These are phyloP conservation scores for Boletus albobrunnescens DNA, from an alignment of 1,284 basidiomycete species.

Conservation along the genomic window DNA sequence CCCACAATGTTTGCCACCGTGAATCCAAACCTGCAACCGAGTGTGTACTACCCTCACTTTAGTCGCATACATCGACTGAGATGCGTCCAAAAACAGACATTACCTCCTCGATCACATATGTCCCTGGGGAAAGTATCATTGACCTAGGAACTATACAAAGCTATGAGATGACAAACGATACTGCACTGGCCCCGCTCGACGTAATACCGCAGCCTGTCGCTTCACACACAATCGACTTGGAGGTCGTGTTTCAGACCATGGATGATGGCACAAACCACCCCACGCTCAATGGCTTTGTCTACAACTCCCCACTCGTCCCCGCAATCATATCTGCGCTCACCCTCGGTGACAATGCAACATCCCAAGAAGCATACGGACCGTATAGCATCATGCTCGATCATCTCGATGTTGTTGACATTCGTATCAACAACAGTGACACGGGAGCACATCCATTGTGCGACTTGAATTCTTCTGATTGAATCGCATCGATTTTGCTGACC, in stretches of 20 bases:
- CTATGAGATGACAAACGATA: conserved; percentile 61
- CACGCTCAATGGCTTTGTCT: conserved; percentile 70
- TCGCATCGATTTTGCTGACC: neutral
- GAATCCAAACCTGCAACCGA: conserved; percentile 58
- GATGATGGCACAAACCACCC: conserved; percentile 76
- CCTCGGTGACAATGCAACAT: conserved; percentile 72
- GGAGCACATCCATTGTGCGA: conserved; percentile 80
- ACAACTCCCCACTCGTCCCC: conserved; percentile 67
- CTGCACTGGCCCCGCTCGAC: conserved; percentile 54
- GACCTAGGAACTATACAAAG: conserved; percentile 48
- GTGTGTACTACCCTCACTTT: conserved; percentile 40
- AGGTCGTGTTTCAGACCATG: conserved; percentile 66
- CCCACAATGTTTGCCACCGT: conserved; percentile 71
- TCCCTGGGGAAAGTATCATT: conserved; percentile 43
- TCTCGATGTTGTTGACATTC: conserved; percentile 74
- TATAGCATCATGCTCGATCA: conserved; percentile 72
- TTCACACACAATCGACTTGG: conserved; percentile 54
- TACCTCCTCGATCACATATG: conserved; percentile 74
- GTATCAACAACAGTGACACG: conserved; percentile 75
- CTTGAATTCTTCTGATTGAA: neutral
- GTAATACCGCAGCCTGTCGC: conserved; percentile 39
- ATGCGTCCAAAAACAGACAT: conserved; percentile 48
- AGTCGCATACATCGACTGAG: conserved; percentile 1
- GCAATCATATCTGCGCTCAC: conserved; percentile 72
- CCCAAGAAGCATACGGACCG: conserved; percentile 72